Evolutionary conservation across 2,329 filamentous ascomycete genomes (phyloP).

Genomic region (Ceratocystiopsis brevicomis): DNA sequence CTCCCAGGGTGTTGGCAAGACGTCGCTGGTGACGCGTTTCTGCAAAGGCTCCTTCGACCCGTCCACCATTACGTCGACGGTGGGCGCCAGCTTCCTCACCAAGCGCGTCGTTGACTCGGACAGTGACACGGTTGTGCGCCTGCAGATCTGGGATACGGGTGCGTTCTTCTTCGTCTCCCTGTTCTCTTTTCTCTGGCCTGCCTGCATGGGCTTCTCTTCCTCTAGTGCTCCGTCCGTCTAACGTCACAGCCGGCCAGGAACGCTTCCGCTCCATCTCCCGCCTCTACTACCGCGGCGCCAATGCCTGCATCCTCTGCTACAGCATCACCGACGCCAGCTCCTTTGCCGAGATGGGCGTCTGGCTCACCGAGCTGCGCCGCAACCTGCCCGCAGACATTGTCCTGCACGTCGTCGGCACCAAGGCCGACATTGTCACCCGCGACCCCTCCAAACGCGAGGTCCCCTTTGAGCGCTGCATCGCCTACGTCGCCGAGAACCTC

Average conservation of each 20-base stretch:
- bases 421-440: constrained; percentile 73
- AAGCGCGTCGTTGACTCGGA: constrained; percentile 69
- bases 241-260: constrained; percentile 56
- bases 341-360: constrained; percentile 82
- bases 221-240: too few species aligned
- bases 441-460: constrained; percentile 67
- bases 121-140: constrained; percentile 67
- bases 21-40: constrained; percentile 57
- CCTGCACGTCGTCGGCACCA: constrained; percentile 87
- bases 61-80: constrained; percentile 46
- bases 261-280: constrained; percentile 86
- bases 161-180: constrained; percentile 1
- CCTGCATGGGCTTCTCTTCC: too few species aligned
- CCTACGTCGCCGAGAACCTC: constrained; percentile 83
- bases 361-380: constrained; percentile 67
- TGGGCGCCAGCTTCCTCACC: constrained; percentile 62
- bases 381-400: constrained; percentile 65
- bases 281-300: constrained; percentile 89
- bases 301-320: constrained; percentile 87
- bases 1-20: constrained; percentile 64
- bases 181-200: too few species aligned
- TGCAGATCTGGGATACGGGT: constrained; percentile 93
- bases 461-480: constrained; percentile 87
- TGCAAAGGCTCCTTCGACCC: constrained; percentile 55
- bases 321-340: constrained; percentile 74